Conservation (phyloP, 2,329 filamentous ascomycete species). For the Fusarium brachygibbosum region DNA sequence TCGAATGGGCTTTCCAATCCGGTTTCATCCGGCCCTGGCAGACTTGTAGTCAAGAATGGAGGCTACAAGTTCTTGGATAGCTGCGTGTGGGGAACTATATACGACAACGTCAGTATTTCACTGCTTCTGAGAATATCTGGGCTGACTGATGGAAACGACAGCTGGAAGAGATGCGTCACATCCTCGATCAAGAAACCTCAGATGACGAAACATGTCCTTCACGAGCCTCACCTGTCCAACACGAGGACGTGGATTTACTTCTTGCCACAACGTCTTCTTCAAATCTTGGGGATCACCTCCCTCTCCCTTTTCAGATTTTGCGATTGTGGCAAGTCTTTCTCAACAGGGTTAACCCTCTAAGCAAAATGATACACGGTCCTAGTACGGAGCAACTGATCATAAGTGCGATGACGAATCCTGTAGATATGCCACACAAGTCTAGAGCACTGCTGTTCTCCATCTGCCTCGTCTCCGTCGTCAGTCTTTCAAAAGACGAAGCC, state of each 20-base stretch:
- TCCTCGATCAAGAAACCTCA: conserved; percentile 21
- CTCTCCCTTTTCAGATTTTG: conserved; percentile 7
- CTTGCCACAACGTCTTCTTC: background rate
- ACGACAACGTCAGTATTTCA: conserved; percentile 2
- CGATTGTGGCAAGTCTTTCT: conserved; percentile 22
- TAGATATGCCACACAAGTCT: background rate
- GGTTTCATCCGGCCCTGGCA: background rate
- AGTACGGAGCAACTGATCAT: conserved; percentile 16
- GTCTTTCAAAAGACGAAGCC: background rate
- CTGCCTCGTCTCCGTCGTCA: background rate
- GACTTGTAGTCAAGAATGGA: conserved; percentile 16
- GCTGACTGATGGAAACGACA: background rate
- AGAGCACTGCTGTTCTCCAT: conserved; percentile 12
- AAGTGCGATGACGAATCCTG: conserved; percentile 11
- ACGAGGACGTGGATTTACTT: conserved; percentile 19
- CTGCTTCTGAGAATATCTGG: fast-evolving
- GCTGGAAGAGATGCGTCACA: conserved; percentile 23
- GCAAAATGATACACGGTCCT: conserved; percentile 12
- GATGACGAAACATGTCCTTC: conserved; percentile 11
- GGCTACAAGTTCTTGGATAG: conserved; percentile 23
- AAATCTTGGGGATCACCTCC: background rate
- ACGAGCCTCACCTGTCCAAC: background rate
- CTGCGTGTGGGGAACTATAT: conserved; percentile 7
- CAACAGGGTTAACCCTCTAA: conserved; percentile 13
- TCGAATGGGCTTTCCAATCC: background rate